Conservation (phyloP, 2,329 filamentous ascomycete genomes). For the Trematosphaeria pertusa region DNA sequence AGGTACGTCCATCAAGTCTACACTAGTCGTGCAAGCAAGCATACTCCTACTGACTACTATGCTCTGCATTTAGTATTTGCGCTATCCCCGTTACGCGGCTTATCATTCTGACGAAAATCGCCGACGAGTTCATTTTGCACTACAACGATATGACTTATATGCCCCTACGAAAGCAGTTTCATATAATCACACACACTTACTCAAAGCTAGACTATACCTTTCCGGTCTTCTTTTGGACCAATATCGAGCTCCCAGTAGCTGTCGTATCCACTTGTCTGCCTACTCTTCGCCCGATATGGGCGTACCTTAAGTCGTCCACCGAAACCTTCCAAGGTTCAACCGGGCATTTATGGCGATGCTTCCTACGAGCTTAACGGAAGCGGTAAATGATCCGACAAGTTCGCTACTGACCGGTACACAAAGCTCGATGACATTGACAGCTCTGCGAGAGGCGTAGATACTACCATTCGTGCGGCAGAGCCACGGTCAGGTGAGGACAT, state of each 20-base stretch:
- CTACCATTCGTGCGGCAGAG: too few species aligned
- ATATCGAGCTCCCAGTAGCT: slow-evolving; percentile 35
- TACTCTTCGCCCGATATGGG: slow-evolving; percentile 33
- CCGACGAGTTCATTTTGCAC: slow-evolving; percentile 26
- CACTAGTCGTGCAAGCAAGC: neutral
- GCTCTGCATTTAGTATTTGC: slow-evolving; percentile 20
- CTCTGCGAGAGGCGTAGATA: too few species aligned
- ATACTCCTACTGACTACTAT: neutral
- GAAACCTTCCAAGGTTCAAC: too few species aligned
- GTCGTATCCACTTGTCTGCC: slow-evolving; percentile 34
- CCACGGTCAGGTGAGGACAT: too few species aligned
- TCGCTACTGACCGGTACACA: too few species aligned
- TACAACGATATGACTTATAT: slow-evolving; percentile 26
- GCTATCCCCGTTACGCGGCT: slow-evolving; percentile 30
- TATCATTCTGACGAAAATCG: slow-evolving; percentile 25
- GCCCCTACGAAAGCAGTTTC: neutral
- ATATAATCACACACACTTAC: neutral
- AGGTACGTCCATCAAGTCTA: too few species aligned
- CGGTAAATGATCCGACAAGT: too few species aligned
- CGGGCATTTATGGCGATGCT: too few species aligned
- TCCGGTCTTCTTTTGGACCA: slow-evolving; percentile 38
- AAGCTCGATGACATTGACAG: too few species aligned
- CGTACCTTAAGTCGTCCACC: too few species aligned
- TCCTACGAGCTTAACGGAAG: too few species aligned
- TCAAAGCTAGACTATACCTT: slow-evolving; percentile 25